phyloP scores from a whole-genome alignment of 768 basidiomycete genomes.

The Trametes villosa region DNA sequence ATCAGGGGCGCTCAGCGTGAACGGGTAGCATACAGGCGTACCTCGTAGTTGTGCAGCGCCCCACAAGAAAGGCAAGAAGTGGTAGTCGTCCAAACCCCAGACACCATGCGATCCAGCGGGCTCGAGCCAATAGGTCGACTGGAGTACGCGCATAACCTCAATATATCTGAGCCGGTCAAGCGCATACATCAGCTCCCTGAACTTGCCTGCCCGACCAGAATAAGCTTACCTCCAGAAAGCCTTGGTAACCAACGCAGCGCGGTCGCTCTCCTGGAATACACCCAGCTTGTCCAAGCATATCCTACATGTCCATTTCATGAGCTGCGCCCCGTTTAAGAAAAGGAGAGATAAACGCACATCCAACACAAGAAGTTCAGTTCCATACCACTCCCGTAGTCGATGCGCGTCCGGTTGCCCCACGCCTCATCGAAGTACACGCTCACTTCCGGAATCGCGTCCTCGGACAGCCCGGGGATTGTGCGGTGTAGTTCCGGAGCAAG shows the following conservation, averaged over 20 bases:
- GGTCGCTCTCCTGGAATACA: constrained; percentile 65
- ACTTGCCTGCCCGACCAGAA: not conserved
- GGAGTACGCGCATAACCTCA: constrained; percentile 80
- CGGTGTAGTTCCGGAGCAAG: constrained; percentile 63
- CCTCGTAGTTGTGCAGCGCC: constrained; percentile 81
- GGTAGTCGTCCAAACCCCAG: constrained; percentile 97
- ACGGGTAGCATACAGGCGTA: constrained; percentile 21
- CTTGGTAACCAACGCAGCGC: constrained; percentile 73
- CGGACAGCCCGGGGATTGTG: constrained; percentile 58
- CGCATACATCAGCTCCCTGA: not conserved
- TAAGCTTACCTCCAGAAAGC: constrained; percentile 84
- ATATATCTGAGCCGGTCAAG: constrained; percentile 55
- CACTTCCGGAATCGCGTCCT: constrained; percentile 67
- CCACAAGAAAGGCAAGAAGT: constrained; percentile 91
- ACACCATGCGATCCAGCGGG: constrained; percentile 99
- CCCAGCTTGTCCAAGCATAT: constrained; percentile 79
- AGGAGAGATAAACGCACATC: constrained; percentile 65
- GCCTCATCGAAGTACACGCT: constrained; percentile 81
- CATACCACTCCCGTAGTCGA: constrained; percentile 99
- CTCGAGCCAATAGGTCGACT: constrained; percentile 96
- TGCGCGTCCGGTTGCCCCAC: constrained; percentile 91
- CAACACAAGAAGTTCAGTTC: constrained; percentile 97
- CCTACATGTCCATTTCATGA: constrained; percentile 43
- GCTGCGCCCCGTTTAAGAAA: not conserved
- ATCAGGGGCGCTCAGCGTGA: not conserved